phyloP scores from a whole-genome alignment of 345 rosid genomes.

The Excoecaria cochinchinensis region DNA sequence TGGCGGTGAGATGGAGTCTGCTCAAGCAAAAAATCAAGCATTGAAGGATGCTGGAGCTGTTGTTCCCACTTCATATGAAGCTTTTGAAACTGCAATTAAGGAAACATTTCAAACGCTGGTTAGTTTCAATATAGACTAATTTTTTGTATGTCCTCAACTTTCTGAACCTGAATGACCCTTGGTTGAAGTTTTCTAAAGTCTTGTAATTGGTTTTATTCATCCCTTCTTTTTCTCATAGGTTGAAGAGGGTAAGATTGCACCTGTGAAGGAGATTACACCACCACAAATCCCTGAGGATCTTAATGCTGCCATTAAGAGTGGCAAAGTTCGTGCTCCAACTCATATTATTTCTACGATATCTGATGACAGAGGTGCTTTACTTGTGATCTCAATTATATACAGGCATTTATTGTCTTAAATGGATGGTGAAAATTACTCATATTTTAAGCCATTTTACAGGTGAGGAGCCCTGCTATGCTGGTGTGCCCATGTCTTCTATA shows the following conservation, averaged over 20 bases:
- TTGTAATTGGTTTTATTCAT: slow-evolving; percentile 10
- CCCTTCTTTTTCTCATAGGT: slow-evolving; percentile 37
- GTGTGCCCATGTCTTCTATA: slow-evolving; percentile 97
- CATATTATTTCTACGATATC: slow-evolving; percentile 95
- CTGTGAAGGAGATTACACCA: slow-evolving; percentile 77
- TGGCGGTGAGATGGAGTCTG: slow-evolving; percentile 97
- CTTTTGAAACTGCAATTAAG: slow-evolving; percentile 68
- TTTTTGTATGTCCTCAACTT: not conserved
- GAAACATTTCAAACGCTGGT: slow-evolving; percentile 91
- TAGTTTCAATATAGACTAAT: slow-evolving; percentile 27
- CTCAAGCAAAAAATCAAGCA: slow-evolving; percentile 98
- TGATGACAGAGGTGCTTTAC: slow-evolving; percentile 77
- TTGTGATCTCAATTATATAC: not conserved
- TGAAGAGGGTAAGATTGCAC: slow-evolving; percentile 69
- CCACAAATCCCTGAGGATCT: slow-evolving; percentile 99
- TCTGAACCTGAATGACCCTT: not conserved
- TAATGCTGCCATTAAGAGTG: slow-evolving; percentile 82
- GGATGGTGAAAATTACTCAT: slow-evolving; percentile 10
- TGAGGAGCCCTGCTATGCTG: slow-evolving; percentile 98
- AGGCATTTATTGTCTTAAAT: not conserved
- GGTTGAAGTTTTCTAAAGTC: not conserved
- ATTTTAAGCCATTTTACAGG: slow-evolving; percentile 42
- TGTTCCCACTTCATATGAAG: slow-evolving; percentile 92
- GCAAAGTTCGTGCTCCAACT: slow-evolving; percentile 97
- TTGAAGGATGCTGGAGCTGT: slow-evolving; percentile 79